Evolutionary conservation across 108 stramenopile genomes (phyloP).

Genomic region (Stephanodiscus triporus): DNA sequence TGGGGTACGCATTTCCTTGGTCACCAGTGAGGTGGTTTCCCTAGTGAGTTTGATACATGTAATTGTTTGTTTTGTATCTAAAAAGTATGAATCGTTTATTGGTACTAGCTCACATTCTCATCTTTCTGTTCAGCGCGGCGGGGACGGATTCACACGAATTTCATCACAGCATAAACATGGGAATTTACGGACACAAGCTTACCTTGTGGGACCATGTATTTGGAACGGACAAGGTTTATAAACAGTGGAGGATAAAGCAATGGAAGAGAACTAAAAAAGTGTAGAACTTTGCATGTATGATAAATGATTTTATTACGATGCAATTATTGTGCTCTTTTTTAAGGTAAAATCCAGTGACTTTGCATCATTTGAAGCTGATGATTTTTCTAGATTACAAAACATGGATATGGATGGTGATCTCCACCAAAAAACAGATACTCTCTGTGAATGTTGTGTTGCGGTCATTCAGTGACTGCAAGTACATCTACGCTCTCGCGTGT

Average conservation of each 20-base stretch:
- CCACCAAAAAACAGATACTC: not conserved
- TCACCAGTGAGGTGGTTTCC: slow-evolving; percentile 49
- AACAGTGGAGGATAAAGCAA: slow-evolving; percentile 31
- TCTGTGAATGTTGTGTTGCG: not conserved
- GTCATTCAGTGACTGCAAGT: slow-evolving; percentile 1
- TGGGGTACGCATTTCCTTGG: slow-evolving; percentile 53
- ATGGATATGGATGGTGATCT: not conserved
- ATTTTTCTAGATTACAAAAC: not conserved
- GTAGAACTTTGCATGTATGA: no score
- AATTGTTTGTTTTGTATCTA: not conserved
- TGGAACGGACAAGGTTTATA: slow-evolving; percentile 36
- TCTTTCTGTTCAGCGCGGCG: slow-evolving; percentile 11
- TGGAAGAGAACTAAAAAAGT: not conserved
- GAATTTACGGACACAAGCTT: slow-evolving; percentile 41
- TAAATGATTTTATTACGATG: no score
- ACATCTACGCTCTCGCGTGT: no score
- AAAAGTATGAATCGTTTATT: not conserved
- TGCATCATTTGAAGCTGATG: not conserved
- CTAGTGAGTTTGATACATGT: not conserved
- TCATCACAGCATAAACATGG: slow-evolving; percentile 50
- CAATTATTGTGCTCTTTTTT: no score
- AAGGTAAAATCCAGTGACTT: no score
- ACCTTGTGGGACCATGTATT: slow-evolving; percentile 33
- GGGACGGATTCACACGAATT: slow-evolving; percentile 54
- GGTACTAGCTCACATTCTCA: not conserved